phyloP scores from a whole-genome alignment of 2,329 filamentous ascomycete genomes.

The Pseudogymnoascus sp. region DNA sequence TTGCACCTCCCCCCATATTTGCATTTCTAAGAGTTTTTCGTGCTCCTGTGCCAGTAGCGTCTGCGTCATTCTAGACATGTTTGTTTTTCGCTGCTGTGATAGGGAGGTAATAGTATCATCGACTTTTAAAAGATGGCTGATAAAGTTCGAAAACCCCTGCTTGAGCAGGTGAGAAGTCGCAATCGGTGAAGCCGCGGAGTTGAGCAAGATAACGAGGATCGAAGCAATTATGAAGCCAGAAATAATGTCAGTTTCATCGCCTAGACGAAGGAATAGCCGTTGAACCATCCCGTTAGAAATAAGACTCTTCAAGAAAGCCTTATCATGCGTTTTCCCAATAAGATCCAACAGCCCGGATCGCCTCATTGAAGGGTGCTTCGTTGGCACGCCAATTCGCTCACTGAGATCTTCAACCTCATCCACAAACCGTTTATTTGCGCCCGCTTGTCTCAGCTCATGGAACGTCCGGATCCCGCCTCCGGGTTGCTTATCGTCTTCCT shows the following conservation, averaged over 20 bases:
- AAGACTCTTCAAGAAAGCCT: constrained; percentile 60
- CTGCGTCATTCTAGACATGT: constrained; percentile 59
- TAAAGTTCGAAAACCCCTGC: constrained; percentile 45
- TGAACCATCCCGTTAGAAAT: constrained; percentile 64
- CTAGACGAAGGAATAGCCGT: constrained; percentile 54
- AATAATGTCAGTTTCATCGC: constrained; percentile 49
- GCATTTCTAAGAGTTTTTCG: constrained; percentile 40
- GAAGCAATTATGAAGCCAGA: constrained; percentile 56
- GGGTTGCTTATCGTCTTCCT: constrained; percentile 22
- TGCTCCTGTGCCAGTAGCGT: constrained; percentile 47
- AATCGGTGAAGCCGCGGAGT: constrained; percentile 50
- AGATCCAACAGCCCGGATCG: constrained; percentile 52
- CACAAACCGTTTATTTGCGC: constrained; percentile 56
- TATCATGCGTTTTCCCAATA: constrained; percentile 49
- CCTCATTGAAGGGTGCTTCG: constrained; percentile 41
- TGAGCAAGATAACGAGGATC: constrained; percentile 53
- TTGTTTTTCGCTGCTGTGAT: constrained; percentile 56
- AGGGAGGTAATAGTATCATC: constrained; percentile 49
- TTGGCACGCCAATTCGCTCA: constrained; percentile 48
- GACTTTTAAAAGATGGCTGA: constrained; percentile 46
- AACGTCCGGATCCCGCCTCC: constrained; percentile 48
- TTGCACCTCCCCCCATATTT: constrained; percentile 50
- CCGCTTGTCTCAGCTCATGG: constrained; percentile 56
- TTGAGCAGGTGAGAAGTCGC: constrained; percentile 47
- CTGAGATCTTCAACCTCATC: constrained; percentile 58